Evolutionary conservation across 805 yeast genomes (phyloP), one percentile per base, ranked within the genome.

Genomic region (Candida ficus): DNA sequence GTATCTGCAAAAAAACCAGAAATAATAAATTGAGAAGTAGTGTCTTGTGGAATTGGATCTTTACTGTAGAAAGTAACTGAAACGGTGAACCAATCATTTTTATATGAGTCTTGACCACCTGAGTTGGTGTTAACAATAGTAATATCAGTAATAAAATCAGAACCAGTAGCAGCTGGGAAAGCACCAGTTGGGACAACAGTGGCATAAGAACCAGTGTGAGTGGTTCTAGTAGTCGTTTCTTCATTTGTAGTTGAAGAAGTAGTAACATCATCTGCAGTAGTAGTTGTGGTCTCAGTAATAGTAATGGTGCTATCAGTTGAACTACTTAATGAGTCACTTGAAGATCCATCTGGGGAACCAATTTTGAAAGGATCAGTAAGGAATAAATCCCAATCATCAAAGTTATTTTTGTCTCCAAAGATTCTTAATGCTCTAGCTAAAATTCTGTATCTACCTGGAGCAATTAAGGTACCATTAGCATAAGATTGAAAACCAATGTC

Each of bases 371-470:
- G 37, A 25, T 40, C 43, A 5, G 47, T 27, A 3, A 43, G 14
- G 29, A 5, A 20, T 13, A 37, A 13, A 21, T 38, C 32, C 49
- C 49, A 46, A 25, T 46, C 49, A 3, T 29, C 39, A 4, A 16
- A 13, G 16, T 35, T 38, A 9, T 21, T 18, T 29, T 17, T 23
- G 13, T 29, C 35, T 29, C 49, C 49, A 27, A 43, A 43, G 26
- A 35, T 40, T 23, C 16, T 46, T 14, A 46, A 30, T 4, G 43
- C 38, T 30, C 49, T 43, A 7, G 35, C 13, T 4, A 46, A 27
- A 11, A 46, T 12, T 41, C 43, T 43, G 41, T 43, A 46, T 7
- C 28, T 19, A 29, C 49, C 49, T 7, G 45, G 12, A 19, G 47
- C 41, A 23, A 46, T 35, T 17, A 7, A 23, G n/a, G 44, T 33